phyloP scores from a whole-genome alignment of 106 monocot genomes.

The Posidonia australis region DNA sequence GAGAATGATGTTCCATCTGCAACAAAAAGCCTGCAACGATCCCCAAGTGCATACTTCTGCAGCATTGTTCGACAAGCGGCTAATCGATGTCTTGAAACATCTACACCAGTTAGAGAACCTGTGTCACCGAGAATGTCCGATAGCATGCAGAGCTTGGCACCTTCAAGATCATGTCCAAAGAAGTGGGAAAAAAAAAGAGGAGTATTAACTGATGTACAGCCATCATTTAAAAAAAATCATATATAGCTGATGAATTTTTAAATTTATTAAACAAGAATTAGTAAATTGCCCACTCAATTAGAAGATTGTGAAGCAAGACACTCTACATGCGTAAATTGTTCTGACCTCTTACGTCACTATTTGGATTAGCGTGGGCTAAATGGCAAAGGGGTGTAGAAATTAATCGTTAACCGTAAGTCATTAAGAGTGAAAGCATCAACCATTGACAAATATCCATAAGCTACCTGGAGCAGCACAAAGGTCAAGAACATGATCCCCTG shows the following conservation, averaged over 20 bases:
- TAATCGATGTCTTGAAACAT: conserved; percentile 74
- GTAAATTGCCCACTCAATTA: not conserved
- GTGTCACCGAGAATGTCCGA: conserved; percentile 61
- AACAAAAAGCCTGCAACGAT: conserved; percentile 72
- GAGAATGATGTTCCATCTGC: conserved; percentile 90
- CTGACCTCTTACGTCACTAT: no score
- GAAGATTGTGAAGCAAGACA: not conserved
- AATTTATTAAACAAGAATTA: not conserved
- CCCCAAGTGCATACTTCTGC: conserved; percentile 68
- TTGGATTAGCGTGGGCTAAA: no score
- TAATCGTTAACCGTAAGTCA: no score
- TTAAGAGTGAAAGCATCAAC: not conserved
- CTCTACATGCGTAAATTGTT: no score
- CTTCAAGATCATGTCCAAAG: conserved; percentile 19
- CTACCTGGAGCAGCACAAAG: conserved; percentile 94
- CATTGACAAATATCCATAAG: not conserved
- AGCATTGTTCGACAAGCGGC: conserved; percentile 89
- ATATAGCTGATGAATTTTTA: no score
- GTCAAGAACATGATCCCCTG: conserved; percentile 95
- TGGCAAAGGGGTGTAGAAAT: no score
- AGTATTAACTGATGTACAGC: not conserved
- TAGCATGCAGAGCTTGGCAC: conserved; percentile 96
- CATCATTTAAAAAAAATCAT: not conserved
- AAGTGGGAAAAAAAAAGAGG: not conserved
- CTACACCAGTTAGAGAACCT: conserved; percentile 89